Evolutionary conservation across 169 alveolate species (phyloP), one percentile per base, ranked within the genome.

Genomic region (Plasmodium berghei): DNA sequence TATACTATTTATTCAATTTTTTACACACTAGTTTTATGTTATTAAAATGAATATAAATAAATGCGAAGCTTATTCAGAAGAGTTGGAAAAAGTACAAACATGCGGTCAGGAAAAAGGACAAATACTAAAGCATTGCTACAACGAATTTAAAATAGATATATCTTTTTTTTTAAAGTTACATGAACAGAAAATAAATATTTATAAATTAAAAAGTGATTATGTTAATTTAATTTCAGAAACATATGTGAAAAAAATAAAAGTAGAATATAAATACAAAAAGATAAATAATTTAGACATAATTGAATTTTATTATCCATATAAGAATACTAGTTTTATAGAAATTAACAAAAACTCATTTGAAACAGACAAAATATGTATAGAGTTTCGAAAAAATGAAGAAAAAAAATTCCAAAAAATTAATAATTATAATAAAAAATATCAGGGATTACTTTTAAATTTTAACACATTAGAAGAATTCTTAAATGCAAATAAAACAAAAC

Each of bases 121-220:
- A 54, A 49, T 77, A 28, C 46, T 77, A 56, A 77, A 77, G 24
- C 77, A 77, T 18, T 49, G 69, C 18, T 5, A 16, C 58, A 83
- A 83, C 45, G 85, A 83, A 20, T 83, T 83, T 34, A 83, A 83
- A 66, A 66, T 83, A 72, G 90, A 70, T 56, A 69, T 83, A 40
- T 83, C 90, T 42, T 83, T 67, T 69, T 83, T 83, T 62, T 67
- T 72, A 3, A 48, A 66, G 42, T 16, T 83, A 52, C 72, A 83
- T 54, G 77, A 83, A 54, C 58, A 49, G 8, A 83, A 83, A 58
- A 69, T 69, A 8, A 64, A 69, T 54, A 46, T 83, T 6, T 83
- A 83, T 61, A 83, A 83, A 16, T 49, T 40, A 45, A 20, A 61
- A 9, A 67, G 90, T 69, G 85, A 67, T 59, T 83, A 83, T 22